Base-by-base conservation (phyloP, 2,329 filamentous ascomycete genomes). In the Monosporascus sp. region DNA sequence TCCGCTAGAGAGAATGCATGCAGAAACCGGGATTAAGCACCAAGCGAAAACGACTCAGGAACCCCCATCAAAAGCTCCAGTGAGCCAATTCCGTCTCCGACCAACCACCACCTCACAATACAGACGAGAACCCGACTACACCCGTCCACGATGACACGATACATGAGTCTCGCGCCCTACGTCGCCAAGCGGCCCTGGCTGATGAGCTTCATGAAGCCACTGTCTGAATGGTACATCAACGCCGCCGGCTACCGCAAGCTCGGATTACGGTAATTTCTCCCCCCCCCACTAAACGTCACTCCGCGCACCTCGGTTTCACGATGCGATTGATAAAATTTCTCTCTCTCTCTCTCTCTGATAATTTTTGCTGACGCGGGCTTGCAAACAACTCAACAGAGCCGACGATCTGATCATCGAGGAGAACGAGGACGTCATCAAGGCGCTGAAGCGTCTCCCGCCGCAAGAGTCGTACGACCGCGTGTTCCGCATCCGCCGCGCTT, bases 351-450 rank as follows among this genome's bases (percentile, higher is more conserved):
- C 9, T 31, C 9, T 35, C 9, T n/a, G 31, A 14, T 14, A 14
- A 14, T 2, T 5, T 35, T 45, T 48, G 44, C 48, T 27, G 31
- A 22, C 35, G 25, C 20, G 8, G 18, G 37, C 54, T 56, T 54
- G 52, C 51, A 41, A 41, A 9, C 37, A 9, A 35, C 17, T n/a
- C 20, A 39, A 52, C 71, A 97, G 94, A 75, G 86, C 87, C 81
- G 94, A 99, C 76, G 94, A 99, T 73, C 77, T 99, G 72, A 89
- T 97, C 72, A 85, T 89, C 71, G 94, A 99, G 77, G 94, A 99
- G 79, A 88, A 82, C 79, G 89, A 94, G 67, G 77, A 80, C 54
- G 90, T 96, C 67, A 87, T 94, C 74, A 82, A 87, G 65, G 94
- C 94, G 59, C 83, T 99, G 69, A 89, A 89, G 82, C 90, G 94